Evolutionary conservation across 176 grass and related monocot species (phyloP), one percentile per base, ranked within the genome.

Genomic region (Typha latifolia): DNA sequence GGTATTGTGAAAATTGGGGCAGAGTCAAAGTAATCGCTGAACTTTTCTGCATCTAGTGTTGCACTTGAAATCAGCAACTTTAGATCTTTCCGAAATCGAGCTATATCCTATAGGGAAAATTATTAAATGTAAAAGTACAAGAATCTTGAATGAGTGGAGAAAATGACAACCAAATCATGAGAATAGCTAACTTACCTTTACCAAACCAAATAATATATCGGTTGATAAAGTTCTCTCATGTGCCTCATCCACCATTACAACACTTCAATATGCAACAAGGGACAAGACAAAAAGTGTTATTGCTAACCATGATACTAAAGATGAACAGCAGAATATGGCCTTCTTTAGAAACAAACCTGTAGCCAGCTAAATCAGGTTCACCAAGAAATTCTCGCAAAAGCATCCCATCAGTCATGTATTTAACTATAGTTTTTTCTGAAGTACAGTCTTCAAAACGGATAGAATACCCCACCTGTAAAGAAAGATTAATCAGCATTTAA

Each of bases 361-460:
- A 96, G 66, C 88, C 77, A 63, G 93, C 93, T 74, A 96, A 81
- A 82, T 96, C 85, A 73, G 88, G 88, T 66, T 96, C 93, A 55
- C 93, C 85, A 70, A 96, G 93, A 75, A 96, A 96, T 72, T 96
- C 93, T 55, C 93, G 77, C 22, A 96, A 64, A 68, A 97, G 81
- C 93, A 97, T 97, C 26, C 93, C 88, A 57, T 97, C 93, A 49
- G 93, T 97, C 93, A 97, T 97, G 68, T 97, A 97, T 66, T 92
- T 91, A 21, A 97, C 65, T n/a, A 97, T 53, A 73, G 93, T 97
- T 66, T 97, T 97, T 12, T 97, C 93, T 31, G 93, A 97, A 16
- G 88, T 97, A 63, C 93, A 97, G 83, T 97, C 93, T 72, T 97
- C 93, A 80, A 97, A 97, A 34, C 93, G 82, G 79, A 97, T 97